Evolutionary conservation across 2,329 filamentous ascomycete species (phyloP).

Genomic region (Davidsoniella australis): DNA sequence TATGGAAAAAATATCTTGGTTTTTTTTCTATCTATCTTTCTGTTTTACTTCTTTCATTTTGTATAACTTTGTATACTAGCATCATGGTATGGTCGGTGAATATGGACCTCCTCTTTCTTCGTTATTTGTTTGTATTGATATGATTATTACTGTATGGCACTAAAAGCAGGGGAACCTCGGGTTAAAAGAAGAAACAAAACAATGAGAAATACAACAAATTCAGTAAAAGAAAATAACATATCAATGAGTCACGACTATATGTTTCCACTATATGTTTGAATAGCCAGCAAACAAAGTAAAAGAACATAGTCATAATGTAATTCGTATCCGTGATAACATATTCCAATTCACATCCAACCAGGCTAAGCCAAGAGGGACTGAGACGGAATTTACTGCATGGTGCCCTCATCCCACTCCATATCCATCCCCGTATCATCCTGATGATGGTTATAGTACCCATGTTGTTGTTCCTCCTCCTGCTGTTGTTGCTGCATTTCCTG

Average conservation of each 20-base stretch:
- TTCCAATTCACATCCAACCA: no score
- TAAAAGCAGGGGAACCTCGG: no score
- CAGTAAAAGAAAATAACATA: no score
- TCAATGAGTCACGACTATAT: no score
- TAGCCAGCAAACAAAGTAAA: background rate
- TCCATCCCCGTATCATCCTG: constrained; percentile 4
- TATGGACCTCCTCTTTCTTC: background rate
- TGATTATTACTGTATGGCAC: no score
- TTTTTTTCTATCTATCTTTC: background rate
- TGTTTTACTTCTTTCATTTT: background rate
- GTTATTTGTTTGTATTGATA: background rate
- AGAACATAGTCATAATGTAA: background rate
- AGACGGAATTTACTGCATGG: constrained; percentile 3
- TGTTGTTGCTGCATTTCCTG: constrained; percentile 52
- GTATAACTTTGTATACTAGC: constrained; percentile 9
- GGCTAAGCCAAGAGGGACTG: no score
- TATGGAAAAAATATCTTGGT: no score
- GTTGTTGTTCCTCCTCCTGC: constrained; percentile 15
- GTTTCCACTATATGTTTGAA: background rate
- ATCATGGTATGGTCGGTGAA: background rate
- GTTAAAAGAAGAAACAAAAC: no score
- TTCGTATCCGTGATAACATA: no score
- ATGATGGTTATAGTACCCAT: background rate
- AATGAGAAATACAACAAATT: no score
- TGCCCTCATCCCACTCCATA: constrained; percentile 11